Evolutionary conservation across 176 grass and related monocot species (phyloP), one percentile per base, ranked within the genome.

Genomic region (Leersia perrieri): DNA sequence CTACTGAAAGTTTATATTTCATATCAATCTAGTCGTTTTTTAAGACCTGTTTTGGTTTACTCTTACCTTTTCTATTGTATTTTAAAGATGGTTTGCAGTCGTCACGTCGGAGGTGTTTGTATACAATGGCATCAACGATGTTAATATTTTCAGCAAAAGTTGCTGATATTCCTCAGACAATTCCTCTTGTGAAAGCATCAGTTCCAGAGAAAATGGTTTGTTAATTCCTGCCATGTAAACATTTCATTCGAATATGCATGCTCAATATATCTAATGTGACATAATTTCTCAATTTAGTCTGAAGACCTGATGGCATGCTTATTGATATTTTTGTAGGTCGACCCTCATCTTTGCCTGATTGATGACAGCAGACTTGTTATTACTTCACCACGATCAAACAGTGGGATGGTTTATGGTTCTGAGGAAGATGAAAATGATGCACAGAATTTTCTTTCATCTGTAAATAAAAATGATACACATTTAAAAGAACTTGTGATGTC

Each of bases 391-490:
- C 74, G 69, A 76, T 85, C 88, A 70, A 74, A 75, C 28, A 75
- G 30, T 78, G 33, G 30, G 67, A 62, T 83, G 47, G 65, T 90
- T 82, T 99, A 90, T 27, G 90, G 90, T 78, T 99, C 90, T 31
- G 76, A 91, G 85, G 89, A 95, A 91, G 96, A 99, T 85, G 90
- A 95, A 73, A 77, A 28, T 45, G 76, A 92, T 73, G 93, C 96
- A 68, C 63, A 73, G 7, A 80, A 82, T 76, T 99, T 99, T 75
- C 90, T 95, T 87, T 90, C 82, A 58, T 76, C 65, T 63, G 27
- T 95, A 80, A 78, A 84, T 76, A 95, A 80, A 63, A 82, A 95
- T 73, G 92, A 93, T 70, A 55, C 27, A 49, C 84, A 93, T 84
- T 67, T 99, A 78, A 93, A 83, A 91, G 82, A 99, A 87, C 68